phyloP scores from a whole-genome alignment of 208 protist genomes.

The Trypanosoma brucei region DNA sequence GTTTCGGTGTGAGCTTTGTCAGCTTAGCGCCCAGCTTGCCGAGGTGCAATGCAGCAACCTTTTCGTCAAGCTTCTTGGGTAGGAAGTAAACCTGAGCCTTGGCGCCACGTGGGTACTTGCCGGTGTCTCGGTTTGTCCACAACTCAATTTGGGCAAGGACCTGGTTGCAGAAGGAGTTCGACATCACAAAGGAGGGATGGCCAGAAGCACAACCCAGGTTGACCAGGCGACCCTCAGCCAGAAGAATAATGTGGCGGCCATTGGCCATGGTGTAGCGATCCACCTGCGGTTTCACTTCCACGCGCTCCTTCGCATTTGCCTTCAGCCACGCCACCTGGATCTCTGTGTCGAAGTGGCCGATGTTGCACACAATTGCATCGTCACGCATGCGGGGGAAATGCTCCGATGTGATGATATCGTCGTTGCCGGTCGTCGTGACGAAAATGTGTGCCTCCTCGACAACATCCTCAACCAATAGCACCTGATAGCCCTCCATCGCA shows the following conservation, averaged over 20 bases:
- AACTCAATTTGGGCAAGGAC: slow-evolving; percentile 99
- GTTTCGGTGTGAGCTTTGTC: slow-evolving; percentile 92
- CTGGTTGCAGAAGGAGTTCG: slow-evolving; percentile 99
- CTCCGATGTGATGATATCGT: slow-evolving; percentile 96
- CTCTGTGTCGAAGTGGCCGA: slow-evolving; percentile 99
- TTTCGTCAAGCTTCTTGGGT: slow-evolving; percentile 99
- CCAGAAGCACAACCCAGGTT: slow-evolving; percentile 99
- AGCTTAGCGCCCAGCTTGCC: slow-evolving; percentile 96
- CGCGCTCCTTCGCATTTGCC: slow-evolving; percentile 83
- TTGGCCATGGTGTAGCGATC: slow-evolving; percentile 96
- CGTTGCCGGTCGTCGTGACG: slow-evolving; percentile 98
- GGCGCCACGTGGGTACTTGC: slow-evolving; percentile 92
- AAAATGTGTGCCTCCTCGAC: slow-evolving; percentile 93
- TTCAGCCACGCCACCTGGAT: slow-evolving; percentile 97
- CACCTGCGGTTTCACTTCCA: slow-evolving; percentile 99
- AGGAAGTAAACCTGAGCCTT: slow-evolving; percentile 95
- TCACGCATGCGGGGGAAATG: slow-evolving; percentile 99
- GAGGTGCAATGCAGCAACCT: slow-evolving; percentile 98
- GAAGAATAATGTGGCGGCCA: slow-evolving; percentile 94
- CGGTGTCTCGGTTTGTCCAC: slow-evolving; percentile 89
- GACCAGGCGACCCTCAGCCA: slow-evolving; percentile 96
- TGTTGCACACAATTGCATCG: slow-evolving; percentile 99
- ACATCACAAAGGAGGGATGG: slow-evolving; percentile 99
- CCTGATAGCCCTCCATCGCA: slow-evolving; percentile 98
- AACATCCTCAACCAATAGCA: slow-evolving; percentile 94